Evolutionary conservation across 106 monocot species (phyloP).

Genomic region (Acorus calamus): DNA sequence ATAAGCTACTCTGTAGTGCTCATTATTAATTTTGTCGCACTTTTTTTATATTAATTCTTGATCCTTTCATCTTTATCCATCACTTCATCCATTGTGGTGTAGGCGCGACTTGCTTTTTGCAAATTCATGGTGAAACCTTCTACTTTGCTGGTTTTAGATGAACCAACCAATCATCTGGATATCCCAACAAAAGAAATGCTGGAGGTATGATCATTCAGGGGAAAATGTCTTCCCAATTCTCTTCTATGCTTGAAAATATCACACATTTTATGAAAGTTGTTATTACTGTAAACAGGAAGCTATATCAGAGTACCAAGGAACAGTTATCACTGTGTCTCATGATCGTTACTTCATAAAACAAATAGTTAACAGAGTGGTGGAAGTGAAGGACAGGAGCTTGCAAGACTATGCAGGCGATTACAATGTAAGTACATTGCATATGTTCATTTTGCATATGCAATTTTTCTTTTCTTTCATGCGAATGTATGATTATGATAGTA

Average conservation of each 20-base stretch:
- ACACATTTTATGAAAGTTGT: background rate
- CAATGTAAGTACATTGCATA: constrained; percentile 41
- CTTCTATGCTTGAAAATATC: background rate
- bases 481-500: too few species aligned
- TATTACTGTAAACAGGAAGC: constrained; percentile 62
- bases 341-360: constrained; percentile 96
- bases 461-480: too few species aligned
- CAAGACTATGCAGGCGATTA: constrained; percentile 96
- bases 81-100: constrained; percentile 7
- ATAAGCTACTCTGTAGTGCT: too few species aligned
- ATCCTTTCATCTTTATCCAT: background rate
- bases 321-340: constrained; percentile 95
- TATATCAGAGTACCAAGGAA: constrained; percentile 76
- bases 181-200: constrained; percentile 99
- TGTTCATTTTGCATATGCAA: too few species aligned
- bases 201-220: constrained; percentile 40
- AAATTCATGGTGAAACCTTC: constrained; percentile 99
- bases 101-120: constrained; percentile 98
- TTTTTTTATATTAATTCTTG: background rate
- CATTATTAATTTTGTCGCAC: background rate
- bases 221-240: background rate
- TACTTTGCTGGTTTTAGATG: constrained; percentile 89
- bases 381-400: constrained; percentile 63
- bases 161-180: constrained; percentile 99
- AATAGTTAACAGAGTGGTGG: constrained; percentile 90